Evolutionary conservation across 192 early-diverging fungal genomes (phyloP).

Genomic region (Gigaspora rosea): DNA sequence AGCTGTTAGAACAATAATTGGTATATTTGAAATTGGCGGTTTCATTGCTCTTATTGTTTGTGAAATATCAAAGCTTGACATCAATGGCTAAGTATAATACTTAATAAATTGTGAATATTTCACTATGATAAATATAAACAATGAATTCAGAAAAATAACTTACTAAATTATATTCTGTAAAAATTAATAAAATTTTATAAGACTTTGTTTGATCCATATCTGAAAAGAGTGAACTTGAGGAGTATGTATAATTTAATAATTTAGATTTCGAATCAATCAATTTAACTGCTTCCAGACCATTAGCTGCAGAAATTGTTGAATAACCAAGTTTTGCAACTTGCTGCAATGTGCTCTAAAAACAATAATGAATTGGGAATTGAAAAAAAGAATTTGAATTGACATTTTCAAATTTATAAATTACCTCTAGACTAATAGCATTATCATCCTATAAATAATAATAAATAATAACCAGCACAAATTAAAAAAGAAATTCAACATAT

Average conservation of each 20-base stretch:
- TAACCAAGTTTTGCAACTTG: no score
- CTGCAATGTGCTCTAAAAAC: no score
- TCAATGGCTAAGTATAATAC: slow-evolving; percentile 41
- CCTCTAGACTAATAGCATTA: no score
- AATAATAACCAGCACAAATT: slow-evolving; percentile 12
- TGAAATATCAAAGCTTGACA: slow-evolving; percentile 58
- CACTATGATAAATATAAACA: no score
- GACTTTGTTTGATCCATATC: slow-evolving; percentile 2
- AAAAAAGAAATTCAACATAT: background rate
- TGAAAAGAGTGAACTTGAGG: background rate
- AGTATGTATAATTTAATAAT: no score
- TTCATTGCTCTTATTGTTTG: slow-evolving; percentile 51
- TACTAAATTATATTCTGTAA: slow-evolving; percentile 59
- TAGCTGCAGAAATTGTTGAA: no score
- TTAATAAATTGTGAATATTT: background rate
- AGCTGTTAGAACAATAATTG: slow-evolving; percentile 62
- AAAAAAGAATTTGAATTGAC: no score
- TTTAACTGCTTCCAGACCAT: no score
- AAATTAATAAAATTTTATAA: slow-evolving; percentile 39
- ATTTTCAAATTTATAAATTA: no score
- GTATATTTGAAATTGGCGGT: slow-evolving; percentile 34
- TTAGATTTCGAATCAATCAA: background rate
- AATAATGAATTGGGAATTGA: no score
- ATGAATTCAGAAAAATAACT: background rate
- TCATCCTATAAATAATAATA: slow-evolving; percentile 35